Evolutionary conservation across 305 asterid species (phyloP).

Genomic region (Fraxinus baroniana): DNA sequence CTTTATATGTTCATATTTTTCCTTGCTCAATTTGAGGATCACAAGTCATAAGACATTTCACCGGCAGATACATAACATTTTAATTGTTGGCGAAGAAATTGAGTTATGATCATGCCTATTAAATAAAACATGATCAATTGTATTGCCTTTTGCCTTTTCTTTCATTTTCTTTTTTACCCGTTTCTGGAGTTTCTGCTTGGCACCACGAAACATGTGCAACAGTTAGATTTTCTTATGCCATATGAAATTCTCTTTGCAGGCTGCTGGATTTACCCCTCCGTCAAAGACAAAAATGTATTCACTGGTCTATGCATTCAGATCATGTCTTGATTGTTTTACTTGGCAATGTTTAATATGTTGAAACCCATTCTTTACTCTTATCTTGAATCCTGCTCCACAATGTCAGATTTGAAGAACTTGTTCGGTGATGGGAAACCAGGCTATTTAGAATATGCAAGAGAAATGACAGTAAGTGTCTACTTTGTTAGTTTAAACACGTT

Average conservation of each 20-base stretch:
- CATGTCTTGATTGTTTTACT: conserved; percentile 19
- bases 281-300: conserved; percentile 70
- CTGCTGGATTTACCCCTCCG: conserved; percentile 71
- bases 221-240: conserved; percentile 19
- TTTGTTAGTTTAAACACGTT: conserved; percentile 7
- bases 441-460: conserved; percentile 74
- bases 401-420: conserved; percentile 65
- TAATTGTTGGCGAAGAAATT: conserved; percentile 5
- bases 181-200: neutral
- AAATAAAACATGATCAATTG: neutral
- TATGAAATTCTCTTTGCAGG: conserved; percentile 46
- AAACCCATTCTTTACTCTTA: conserved; percentile 19
- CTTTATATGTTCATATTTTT: conserved; percentile 5
- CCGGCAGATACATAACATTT: neutral
- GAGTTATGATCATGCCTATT: neutral
- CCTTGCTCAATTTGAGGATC: neutral
- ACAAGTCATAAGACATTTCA: neutral
- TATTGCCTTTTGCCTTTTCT: conserved; percentile 20
- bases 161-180: neutral
- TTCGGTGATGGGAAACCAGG: conserved; percentile 68
- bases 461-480: conserved; percentile 60
- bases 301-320: conserved; percentile 17
- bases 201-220: neutral
- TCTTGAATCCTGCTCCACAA: conserved; percentile 15
- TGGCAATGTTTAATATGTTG: conserved; percentile 7